A percentile compares a stretch with the other conserved stretches of the same genome.
Conservation (phyloP, 1,284 basidiomycete genomes). For the Porogramme epimiltina region DNA sequence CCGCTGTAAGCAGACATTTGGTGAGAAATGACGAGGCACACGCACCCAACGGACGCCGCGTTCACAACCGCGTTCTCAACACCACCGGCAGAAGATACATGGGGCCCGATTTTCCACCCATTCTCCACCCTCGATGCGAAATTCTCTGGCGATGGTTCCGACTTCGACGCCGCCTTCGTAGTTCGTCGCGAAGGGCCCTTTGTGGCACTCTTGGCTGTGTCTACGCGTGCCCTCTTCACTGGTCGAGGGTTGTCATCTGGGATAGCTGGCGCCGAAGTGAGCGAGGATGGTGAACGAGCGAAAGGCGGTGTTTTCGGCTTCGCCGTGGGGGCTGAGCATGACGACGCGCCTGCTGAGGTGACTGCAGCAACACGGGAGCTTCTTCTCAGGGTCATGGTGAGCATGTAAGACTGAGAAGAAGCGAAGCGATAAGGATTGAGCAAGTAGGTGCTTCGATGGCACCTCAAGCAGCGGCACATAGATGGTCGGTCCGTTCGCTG, state of each 20-base stretch:
- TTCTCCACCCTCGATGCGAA: constrained; percentile 11
- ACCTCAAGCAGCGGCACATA: too few species aligned
- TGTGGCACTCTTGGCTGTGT: neutral
- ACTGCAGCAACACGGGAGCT: neutral
- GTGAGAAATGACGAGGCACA: too few species aligned
- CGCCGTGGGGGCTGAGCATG: too few species aligned
- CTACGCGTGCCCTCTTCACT: neutral
- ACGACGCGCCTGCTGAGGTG: neutral
- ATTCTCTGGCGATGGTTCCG: constrained; percentile 16
- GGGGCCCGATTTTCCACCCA: constrained; percentile 78
- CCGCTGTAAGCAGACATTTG: neutral
- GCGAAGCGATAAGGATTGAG: too few species aligned
- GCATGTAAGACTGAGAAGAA: too few species aligned
- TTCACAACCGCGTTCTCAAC: constrained; percentile 75
- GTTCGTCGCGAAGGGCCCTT: neutral
- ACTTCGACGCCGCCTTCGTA: constrained; percentile 1
- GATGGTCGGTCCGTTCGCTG: too few species aligned
- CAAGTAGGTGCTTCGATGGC: too few species aligned
- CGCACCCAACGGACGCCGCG: constrained; percentile 70
- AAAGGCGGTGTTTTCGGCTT: neutral
- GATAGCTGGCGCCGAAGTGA: neutral
- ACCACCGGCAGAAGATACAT: constrained; percentile 81
- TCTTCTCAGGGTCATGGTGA: neutral
- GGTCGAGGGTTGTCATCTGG: neutral
- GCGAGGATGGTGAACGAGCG: neutral